These are phyloP conservation scores for Ambrosia trifida DNA, from an alignment of 129 eudicot species.

Conservation along the genomic window DNA sequence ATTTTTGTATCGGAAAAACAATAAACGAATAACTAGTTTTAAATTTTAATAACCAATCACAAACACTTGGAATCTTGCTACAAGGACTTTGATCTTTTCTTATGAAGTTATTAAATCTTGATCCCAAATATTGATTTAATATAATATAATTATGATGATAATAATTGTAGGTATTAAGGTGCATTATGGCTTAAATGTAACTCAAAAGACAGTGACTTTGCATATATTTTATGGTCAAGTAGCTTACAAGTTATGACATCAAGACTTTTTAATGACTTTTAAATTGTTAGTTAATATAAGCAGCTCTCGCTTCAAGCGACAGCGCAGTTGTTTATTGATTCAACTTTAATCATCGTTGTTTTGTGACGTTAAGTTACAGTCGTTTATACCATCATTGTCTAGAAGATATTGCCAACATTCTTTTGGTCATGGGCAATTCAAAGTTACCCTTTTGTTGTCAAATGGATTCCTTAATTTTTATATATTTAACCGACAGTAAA, in stretches of 20 bases:
- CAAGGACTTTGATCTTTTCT: not conserved
- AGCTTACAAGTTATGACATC: constrained; percentile 16
- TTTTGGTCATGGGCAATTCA: not conserved
- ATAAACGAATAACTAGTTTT: not conserved
- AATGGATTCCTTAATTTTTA: not conserved
- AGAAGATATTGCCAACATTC: not conserved
- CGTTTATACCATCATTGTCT: constrained; percentile 12
- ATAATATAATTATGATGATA: not conserved
- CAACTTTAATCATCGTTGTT: constrained; percentile 18
- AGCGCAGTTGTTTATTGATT: not conserved
- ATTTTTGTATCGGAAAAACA: not conserved
- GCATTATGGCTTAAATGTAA: constrained; percentile 24
- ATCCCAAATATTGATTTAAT: not conserved
- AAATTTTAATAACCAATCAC: not conserved
- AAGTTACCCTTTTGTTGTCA: not conserved
- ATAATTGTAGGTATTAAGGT: not conserved
- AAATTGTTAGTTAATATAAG: constrained; percentile 2
- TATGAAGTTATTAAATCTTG: constrained; percentile 1
- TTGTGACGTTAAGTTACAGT: constrained; percentile 10
- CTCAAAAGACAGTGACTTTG: not conserved
- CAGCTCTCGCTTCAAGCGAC: constrained; percentile 2
- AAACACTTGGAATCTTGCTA: constrained; percentile 10
- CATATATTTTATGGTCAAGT: constrained; percentile 25
- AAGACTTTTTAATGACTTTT: not conserved
- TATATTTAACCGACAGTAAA: not conserved